phyloP scores from a whole-genome alignment of 768 basidiomycete genomes.

The Tylopilus sp. region DNA sequence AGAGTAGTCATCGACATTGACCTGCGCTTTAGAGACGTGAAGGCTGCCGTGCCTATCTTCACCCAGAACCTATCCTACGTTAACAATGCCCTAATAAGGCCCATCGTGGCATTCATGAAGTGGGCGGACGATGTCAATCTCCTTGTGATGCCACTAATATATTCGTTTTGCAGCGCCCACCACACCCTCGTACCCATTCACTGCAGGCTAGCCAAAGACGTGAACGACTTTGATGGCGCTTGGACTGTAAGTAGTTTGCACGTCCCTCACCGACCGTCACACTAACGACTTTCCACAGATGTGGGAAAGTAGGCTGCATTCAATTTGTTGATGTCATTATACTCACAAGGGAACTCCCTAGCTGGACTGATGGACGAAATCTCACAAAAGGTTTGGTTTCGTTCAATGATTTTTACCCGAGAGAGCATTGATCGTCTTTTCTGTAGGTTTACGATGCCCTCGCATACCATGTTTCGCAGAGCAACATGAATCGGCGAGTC shows the following conservation, averaged over 20 bases:
- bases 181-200: conserved; percentile 92
- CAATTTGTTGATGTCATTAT: not conserved
- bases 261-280: not conserved
- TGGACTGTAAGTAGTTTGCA: conserved; percentile 77
- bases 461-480: conserved; percentile 91
- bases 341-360: conserved; percentile 32
- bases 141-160: not conserved
- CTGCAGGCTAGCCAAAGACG: conserved; percentile 79
- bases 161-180: conserved; percentile 61
- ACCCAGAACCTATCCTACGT: conserved; percentile 85
- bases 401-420: not conserved
- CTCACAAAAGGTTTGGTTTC: conserved; percentile 62
- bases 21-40: conserved; percentile 89
- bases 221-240: conserved; percentile 89
- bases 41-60: conserved; percentile 92
- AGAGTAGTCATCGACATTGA: conserved; percentile 87
- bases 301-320: conserved; percentile 76
- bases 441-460: conserved; percentile 85
- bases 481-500: conserved; percentile 84
- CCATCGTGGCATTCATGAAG: conserved; percentile 99
- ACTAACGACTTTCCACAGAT: conserved; percentile 46
- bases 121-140: conserved; percentile 36
- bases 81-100: conserved; percentile 88
- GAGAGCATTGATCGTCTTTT: not conserved
- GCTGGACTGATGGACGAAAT: conserved; percentile 92